These are phyloP conservation scores for Linum usitatissimum DNA, from an alignment of 345 rosid species.

Conservation along the genomic window DNA sequence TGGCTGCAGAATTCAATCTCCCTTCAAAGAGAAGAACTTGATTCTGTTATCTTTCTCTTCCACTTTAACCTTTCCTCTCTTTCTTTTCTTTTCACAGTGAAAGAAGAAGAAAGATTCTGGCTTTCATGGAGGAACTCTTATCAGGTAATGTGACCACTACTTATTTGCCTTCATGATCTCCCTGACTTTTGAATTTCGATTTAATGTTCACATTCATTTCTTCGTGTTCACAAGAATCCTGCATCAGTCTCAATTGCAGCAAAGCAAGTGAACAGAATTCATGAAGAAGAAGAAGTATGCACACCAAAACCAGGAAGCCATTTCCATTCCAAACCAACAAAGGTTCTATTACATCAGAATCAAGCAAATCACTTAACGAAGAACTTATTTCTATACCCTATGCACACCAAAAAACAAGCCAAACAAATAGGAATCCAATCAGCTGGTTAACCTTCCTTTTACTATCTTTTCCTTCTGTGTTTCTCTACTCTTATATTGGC, in stretches of 20 bases:
- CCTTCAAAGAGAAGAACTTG: not conserved
- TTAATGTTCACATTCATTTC: slow-evolving; percentile 1
- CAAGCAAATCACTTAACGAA: not conserved
- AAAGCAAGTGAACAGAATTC: not conserved
- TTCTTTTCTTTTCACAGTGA: not conserved
- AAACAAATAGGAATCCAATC: slow-evolving; percentile 28
- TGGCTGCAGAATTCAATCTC: not conserved
- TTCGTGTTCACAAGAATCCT: not conserved
- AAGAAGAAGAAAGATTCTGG: not conserved
- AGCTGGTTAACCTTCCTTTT: slow-evolving; percentile 46
- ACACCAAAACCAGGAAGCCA: slow-evolving; percentile 41
- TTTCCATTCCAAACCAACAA: slow-evolving; percentile 34
- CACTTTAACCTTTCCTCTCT: slow-evolving; percentile 4
- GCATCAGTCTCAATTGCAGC: slow-evolving; percentile 4
- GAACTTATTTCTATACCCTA: slow-evolving; percentile 37
- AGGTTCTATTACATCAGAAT: slow-evolving; percentile 38
- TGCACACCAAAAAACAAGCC: slow-evolving; percentile 31
- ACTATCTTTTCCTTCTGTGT: slow-evolving; percentile 10
- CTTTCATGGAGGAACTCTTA: not conserved
- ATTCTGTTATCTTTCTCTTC: slow-evolving; percentile 13
- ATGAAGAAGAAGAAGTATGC: slow-evolving; percentile 17
- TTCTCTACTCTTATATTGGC: slow-evolving; percentile 33
- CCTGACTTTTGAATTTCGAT: not conserved
- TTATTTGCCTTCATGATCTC: not conserved
- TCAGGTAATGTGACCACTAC: not conserved